Percentiles rank a stretch among this genome's conserved stretches.
These are phyloP conservation scores for Termitomyces titanicus DNA, from an alignment of 768 basidiomycete genomes.

Conservation along the genomic window DNA sequence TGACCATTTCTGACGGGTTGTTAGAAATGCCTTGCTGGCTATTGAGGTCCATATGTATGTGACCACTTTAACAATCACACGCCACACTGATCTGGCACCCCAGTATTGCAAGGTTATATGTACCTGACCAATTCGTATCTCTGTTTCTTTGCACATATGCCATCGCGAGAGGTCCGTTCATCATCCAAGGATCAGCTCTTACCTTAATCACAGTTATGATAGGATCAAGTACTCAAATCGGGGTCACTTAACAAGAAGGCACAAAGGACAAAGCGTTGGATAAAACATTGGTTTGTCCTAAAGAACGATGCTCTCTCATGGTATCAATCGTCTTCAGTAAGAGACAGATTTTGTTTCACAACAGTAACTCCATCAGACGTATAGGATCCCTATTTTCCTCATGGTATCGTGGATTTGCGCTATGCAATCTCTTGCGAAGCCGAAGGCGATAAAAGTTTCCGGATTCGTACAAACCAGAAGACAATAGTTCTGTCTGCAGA, in stretches of 20 bases:
- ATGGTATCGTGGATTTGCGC: constrained; percentile 92
- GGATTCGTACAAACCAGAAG: constrained; percentile 80
- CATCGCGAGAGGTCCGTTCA: constrained; percentile 70
- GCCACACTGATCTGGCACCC: constrained; percentile 2
- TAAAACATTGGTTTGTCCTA: constrained; percentile 94
- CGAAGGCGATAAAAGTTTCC: constrained; percentile 72
- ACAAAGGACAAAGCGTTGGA: constrained; percentile 85
- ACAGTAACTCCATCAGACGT: background rate
- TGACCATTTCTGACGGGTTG: constrained; percentile 1
- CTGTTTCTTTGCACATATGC: constrained; percentile 97
- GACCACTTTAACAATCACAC: background rate
- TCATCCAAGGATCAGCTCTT: background rate
- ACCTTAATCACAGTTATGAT: background rate
- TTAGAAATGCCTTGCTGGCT: constrained; percentile 94
- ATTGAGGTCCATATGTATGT: constrained; percentile 83
- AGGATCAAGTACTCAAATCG: constrained; percentile 93
- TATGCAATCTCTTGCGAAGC: constrained; percentile 91
- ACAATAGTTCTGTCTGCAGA: constrained; percentile 69
- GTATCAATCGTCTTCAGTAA: constrained; percentile 91
- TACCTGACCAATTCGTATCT: constrained; percentile 91
- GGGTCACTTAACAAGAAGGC: constrained; percentile 88
- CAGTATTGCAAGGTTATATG: constrained; percentile 96
- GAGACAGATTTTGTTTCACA: constrained; percentile 15
- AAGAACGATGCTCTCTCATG: constrained; percentile 96
- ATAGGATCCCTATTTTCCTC: constrained; percentile 96